Percentiles rank a stretch among this genome's conserved stretches.
phyloP scores from a whole-genome alignment of 257 asterid species.

The Thymus quinquecostatus region DNA sequence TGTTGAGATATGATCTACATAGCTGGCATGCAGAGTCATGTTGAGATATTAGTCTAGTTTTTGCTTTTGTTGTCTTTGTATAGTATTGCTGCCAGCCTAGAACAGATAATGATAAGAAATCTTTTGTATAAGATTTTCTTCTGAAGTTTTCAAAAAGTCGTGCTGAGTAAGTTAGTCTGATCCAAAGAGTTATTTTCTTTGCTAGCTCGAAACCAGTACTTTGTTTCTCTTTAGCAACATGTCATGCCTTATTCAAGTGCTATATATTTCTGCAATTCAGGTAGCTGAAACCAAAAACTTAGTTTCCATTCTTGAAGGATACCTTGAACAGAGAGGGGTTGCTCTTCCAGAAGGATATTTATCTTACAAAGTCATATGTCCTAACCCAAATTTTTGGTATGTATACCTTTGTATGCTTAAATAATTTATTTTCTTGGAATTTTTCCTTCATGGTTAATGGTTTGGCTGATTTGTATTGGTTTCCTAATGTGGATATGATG shows the following conservation, averaged over 20 bases:
- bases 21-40: not conserved
- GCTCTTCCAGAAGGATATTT: conserved; percentile 78
- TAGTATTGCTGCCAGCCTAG: not conserved
- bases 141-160: not conserved
- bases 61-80: not conserved
- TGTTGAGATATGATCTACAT: not conserved
- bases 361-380: conserved; percentile 78
- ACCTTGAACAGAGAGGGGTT: conserved; percentile 90
- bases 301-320: conserved; percentile 73
- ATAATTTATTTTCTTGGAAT: not conserved
- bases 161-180: not conserved
- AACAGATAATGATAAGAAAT: not conserved
- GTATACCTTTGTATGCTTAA: conserved; percentile 24
- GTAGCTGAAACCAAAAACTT: conserved; percentile 64
- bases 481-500: not conserved
- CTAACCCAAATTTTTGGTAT: conserved; percentile 73
- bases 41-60: not conserved
- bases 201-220: not conserved
- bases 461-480: not conserved
- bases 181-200: not conserved
- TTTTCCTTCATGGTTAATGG: not conserved
- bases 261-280: conserved; percentile 44
- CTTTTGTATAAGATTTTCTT: not conserved
- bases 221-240: conserved; percentile 5
- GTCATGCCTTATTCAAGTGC: conserved; percentile 2